A percentile compares a stretch with the other conserved stretches of the same genome.
These are phyloP conservation scores for Cephalotrichum gorgonifer DNA, from an alignment of 2,329 filamentous ascomycete species.

Conservation along the genomic window DNA sequence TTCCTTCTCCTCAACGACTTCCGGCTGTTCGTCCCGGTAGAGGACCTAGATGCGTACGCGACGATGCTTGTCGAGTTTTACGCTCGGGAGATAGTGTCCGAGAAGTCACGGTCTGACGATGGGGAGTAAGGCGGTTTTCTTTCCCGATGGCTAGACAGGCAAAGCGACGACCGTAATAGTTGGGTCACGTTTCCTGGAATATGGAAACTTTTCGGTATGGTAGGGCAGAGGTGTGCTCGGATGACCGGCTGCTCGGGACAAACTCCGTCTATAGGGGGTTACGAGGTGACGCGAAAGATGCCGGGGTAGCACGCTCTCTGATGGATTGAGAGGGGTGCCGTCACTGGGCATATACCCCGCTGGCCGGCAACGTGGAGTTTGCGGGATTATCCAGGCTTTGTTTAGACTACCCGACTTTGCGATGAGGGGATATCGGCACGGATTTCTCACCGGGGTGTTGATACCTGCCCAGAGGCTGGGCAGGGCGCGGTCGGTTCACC, in stretches of 20 bases:
- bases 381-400: too few species aligned
- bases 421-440: too few species aligned
- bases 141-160: neutral
- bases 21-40: constrained; percentile 80
- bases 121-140: neutral
- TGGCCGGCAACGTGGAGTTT: too few species aligned
- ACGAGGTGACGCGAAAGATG: too few species aligned
- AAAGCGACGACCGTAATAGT: neutral
- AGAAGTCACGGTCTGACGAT: neutral
- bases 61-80: constrained; percentile 99
- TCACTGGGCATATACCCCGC: too few species aligned
- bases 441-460: too few species aligned
- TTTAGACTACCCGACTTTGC: too few species aligned
- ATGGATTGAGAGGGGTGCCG: too few species aligned
- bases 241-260: neutral
- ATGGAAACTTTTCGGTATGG: neutral
- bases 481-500: too few species aligned
- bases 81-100: constrained; percentile 67
- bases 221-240: neutral
- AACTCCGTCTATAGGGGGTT: too few species aligned
- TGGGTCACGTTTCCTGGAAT: neutral
- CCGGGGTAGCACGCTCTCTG: too few species aligned
- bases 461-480: too few species aligned
- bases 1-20: constrained; percentile 96
- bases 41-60: constrained; percentile 92